Base-by-base conservation (phyloP, 345 rosid genomes). In the Populus deltoides region DNA sequence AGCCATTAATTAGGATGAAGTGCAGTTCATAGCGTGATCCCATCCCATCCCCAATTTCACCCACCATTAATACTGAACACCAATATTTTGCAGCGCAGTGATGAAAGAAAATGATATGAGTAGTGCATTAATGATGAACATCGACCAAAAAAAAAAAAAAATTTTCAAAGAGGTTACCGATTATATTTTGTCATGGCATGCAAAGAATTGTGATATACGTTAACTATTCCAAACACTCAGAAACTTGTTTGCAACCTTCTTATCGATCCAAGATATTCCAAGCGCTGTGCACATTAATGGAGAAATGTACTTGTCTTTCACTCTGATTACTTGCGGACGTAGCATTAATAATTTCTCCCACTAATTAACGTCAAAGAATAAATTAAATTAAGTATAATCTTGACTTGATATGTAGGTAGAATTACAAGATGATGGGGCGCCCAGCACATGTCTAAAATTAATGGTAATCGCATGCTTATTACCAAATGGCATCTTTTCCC, bases 1-100 rank as follows among this genome's bases (percentile, higher is more conserved):
- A 94, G 22, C 95, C 97, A 1, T 85, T 20, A 1, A 33, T 33
- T 33, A 33, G 93, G 86, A 75, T 90, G 90, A 13, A 94, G 86
- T 33, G 98, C 97, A 0, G 97, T 88, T 97, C 97, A 94, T 7
- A 90, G 86, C 86, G 92, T 88, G 22, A 94, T 94, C 76, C 98
- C 95, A n/a, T 88, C 80, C 79, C 35, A 33, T 33, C 35, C 35
- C 35, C 35, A 33, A 33, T 33, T 33, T 33, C 35, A 33, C 35
- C 35, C 35, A 33, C 35, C 35, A 33, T 33, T 33, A 33, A 33
- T 4, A 33, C 35, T 33, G 5, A 33, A 33, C 35, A 33, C 35
- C 35, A 4, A 33, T 33, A 33, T 33, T 33, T 33, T 33, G 35
- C 4, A 3, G 35, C 35, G 35, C 35, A 4, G 35, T 33, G 35